Conservation (phyloP, 1,284 basidiomycete genomes). For the Mycosarcoma maydis region DNA sequence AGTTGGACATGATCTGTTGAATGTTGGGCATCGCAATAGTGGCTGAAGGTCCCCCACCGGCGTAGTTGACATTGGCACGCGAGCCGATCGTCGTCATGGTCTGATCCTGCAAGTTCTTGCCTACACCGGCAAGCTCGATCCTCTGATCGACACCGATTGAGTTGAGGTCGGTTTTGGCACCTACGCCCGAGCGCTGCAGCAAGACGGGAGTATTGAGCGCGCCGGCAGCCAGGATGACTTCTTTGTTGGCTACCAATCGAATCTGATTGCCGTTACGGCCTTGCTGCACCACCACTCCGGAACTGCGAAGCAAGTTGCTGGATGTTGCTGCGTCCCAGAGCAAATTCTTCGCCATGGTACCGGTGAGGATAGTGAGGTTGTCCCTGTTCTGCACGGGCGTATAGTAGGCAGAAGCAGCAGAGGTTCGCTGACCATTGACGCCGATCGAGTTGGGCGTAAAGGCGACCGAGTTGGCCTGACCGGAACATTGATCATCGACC, state of each 20-base stretch:
- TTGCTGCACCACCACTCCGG: conserved; percentile 18
- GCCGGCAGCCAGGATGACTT: conserved; percentile 69
- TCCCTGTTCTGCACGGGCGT: conserved; percentile 69
- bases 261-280: conserved; percentile 19
- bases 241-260: conserved; percentile 63
- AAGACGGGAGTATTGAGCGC: conserved; percentile 69
- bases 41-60: conserved; percentile 52
- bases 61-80: conserved; percentile 26
- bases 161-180: conserved; percentile 62
- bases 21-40: conserved; percentile 54
- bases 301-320: conserved; percentile 30
- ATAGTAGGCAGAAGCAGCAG: conserved; percentile 70
- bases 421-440: conserved; percentile 39
- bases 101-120: conserved; percentile 69
- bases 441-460: conserved; percentile 69
- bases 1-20: conserved; percentile 44
- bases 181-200: conserved; percentile 69
- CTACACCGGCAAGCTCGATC: conserved; percentile 66
- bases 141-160: conserved; percentile 60
- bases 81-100: conserved; percentile 64
- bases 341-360: conserved; percentile 65
- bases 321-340: conserved; percentile 31
- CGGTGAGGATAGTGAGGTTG: conserved; percentile 74
- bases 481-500: conserved; percentile 72
- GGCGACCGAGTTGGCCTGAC: conserved; percentile 72